These are phyloP conservation scores for Tulasnella sp. DNA, from an alignment of 768 basidiomycete genomes.

Conservation along the genomic window DNA sequence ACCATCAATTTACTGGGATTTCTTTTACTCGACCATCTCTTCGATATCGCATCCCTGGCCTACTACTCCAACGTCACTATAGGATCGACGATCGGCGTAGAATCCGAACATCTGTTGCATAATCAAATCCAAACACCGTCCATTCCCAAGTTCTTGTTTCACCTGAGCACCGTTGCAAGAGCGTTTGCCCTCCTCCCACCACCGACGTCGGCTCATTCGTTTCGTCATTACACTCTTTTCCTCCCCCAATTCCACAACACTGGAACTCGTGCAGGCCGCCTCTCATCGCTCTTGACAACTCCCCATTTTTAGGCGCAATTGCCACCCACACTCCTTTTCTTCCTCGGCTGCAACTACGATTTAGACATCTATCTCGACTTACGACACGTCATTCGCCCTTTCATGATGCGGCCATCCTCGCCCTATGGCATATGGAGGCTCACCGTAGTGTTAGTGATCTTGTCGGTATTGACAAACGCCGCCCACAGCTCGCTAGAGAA, in stretches of 20 bases:
- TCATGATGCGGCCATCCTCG: too few relatives aligned
- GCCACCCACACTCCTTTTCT: background rate
- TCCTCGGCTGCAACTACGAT: background rate
- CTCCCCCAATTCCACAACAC: background rate
- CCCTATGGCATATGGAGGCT: constrained; percentile 24
- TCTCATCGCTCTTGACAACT: background rate
- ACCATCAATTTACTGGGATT: too few relatives aligned
- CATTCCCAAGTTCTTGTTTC: background rate
- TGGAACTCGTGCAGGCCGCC: too few relatives aligned
- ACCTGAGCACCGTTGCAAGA: background rate
- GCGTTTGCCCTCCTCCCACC: background rate
- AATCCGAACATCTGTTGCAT: constrained; percentile 1
- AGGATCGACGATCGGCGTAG: background rate
- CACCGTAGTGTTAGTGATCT: constrained; percentile 22
- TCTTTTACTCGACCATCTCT: too few relatives aligned
- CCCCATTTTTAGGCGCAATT: background rate
- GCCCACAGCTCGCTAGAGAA: constrained; percentile 31
- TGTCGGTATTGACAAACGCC: constrained; percentile 26
- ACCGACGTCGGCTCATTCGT: background rate
- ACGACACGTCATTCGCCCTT: background rate
- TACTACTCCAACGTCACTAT: too few relatives aligned
- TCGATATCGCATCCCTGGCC: too few relatives aligned
- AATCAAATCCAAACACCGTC: background rate
- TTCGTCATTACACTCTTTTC: background rate
- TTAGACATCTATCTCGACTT: too few relatives aligned